Conservation (phyloP, 108 stramenopile species). For the Phaeodactylum tricornutum region DNA sequence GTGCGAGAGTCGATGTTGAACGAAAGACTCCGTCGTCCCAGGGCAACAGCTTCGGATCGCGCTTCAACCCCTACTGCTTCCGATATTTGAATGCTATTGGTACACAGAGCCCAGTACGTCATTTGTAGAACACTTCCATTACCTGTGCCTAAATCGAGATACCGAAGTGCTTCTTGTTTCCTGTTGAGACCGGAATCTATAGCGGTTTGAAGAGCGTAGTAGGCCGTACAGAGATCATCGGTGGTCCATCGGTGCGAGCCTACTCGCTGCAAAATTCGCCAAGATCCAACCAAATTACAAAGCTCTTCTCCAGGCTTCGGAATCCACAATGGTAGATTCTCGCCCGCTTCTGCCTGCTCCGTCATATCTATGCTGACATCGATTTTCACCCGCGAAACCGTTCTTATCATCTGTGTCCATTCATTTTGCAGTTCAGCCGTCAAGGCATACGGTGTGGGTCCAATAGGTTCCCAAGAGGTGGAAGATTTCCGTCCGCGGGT, state of each 20-base stretch:
- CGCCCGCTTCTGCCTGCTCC: background rate
- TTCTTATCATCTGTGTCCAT: no score
- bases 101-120: constrained; percentile 21
- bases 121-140: constrained; percentile 53
- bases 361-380: no score
- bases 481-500: no score
- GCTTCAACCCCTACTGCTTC: constrained; percentile 46
- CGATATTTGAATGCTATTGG: background rate
- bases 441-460: no score
- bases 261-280: constrained; percentile 56
- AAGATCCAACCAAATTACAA: constrained; percentile 52
- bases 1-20: constrained; percentile 29
- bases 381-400: no score
- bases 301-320: constrained; percentile 47
- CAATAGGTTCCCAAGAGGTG: no score
- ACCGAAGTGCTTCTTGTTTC: constrained; percentile 9
- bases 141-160: constrained; percentile 48
- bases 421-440: no score
- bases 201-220: constrained; percentile 20
- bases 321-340: constrained; percentile 21
- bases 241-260: constrained; percentile 68
- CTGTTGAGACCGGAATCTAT: background rate
- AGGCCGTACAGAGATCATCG: constrained; percentile 65
- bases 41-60: constrained; percentile 32
- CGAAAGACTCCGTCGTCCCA: constrained; percentile 40